Base-by-base conservation (phyloP, 2,329 filamentous ascomycete genomes). In the Colletotrichum spinosum region DNA sequence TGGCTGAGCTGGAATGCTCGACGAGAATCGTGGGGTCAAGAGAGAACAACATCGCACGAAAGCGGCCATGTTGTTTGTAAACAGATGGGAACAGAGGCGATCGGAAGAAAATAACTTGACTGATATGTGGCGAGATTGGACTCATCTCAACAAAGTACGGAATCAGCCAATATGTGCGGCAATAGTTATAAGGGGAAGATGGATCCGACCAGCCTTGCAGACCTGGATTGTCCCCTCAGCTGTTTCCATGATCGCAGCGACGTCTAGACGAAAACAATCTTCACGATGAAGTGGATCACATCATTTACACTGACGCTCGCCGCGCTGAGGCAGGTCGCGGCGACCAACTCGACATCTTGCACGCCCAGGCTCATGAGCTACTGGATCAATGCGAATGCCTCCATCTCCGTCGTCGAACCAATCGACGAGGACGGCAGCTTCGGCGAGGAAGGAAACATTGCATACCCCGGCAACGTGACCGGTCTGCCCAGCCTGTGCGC, bases 401-500 rank as follows among this genome's bases (percentile, higher is more conserved):
- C 56, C 8, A 55, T 70, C 41, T 60, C 69, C 33, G 62, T 39
- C 6, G 60, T 69, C 1, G 63, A 63, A 6, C 34, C 60, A 53
- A 69, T 72, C 39, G 46, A 66, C 4, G 57, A 58, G n/a, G 70
- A 70, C 39, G 67, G 65, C 56, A 56, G 55, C 11, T 73, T 70
- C 17, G 70, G 71, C 33, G 70, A 75, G 50, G 70, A 61, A 2
- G 49, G 49, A 8, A 69, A 75, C 45, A 44, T 73, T 3, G 68
- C 65, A 2, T 77, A 69, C 57, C 75, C 71, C 0, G 64, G 38
- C 10, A 70, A 71, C 34, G 71, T 75, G 1, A 76, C 72, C 2
- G 66, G 69, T 7, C 68, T 79, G 3, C 77, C 76, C 2, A 69
- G 69, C 4, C 71, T 78, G 9, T 79, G 77, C 60, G 74, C 75